phyloP scores from a whole-genome alignment of 805 yeast genomes.

The Nakazawaea anatomiae region DNA sequence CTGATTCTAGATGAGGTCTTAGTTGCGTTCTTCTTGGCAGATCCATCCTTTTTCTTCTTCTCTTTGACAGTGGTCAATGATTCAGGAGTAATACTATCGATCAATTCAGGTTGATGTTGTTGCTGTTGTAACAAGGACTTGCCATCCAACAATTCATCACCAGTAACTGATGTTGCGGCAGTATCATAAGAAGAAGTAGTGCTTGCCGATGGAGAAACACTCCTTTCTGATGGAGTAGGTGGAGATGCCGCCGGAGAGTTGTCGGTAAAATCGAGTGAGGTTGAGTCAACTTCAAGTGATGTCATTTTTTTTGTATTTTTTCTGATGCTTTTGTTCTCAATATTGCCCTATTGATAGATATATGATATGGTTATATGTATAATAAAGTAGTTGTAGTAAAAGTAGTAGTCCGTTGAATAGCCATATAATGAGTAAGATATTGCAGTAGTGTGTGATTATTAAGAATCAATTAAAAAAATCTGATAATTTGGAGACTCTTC shows the following conservation, averaged over 20 bases:
- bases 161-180: constrained; percentile 20
- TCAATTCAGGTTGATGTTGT: constrained; percentile 1
- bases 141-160: constrained; percentile 11
- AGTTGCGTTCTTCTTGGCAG: constrained; percentile 21
- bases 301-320: constrained; percentile 3
- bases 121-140: constrained; percentile 10
- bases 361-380: not conserved
- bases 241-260: constrained; percentile 23
- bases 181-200: constrained; percentile 31
- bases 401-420: constrained; percentile 1
- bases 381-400: not conserved
- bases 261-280: constrained; percentile 1
- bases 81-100: constrained; percentile 8
- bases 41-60: constrained; percentile 18
- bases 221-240: constrained; percentile 22
- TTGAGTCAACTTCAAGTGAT: constrained; percentile 14
- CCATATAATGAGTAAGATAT: constrained; percentile 1
- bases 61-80: constrained; percentile 10
- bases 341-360: not conserved
- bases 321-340: not conserved
- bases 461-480: not conserved
- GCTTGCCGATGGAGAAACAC: constrained; percentile 39
- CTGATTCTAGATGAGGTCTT: constrained; percentile 36
- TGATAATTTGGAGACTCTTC: not conserved
- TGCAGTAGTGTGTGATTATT: constrained; percentile 12